Conservation (phyloP, 2,329 filamentous ascomycete species). For the Trichoderma sp. region DNA sequence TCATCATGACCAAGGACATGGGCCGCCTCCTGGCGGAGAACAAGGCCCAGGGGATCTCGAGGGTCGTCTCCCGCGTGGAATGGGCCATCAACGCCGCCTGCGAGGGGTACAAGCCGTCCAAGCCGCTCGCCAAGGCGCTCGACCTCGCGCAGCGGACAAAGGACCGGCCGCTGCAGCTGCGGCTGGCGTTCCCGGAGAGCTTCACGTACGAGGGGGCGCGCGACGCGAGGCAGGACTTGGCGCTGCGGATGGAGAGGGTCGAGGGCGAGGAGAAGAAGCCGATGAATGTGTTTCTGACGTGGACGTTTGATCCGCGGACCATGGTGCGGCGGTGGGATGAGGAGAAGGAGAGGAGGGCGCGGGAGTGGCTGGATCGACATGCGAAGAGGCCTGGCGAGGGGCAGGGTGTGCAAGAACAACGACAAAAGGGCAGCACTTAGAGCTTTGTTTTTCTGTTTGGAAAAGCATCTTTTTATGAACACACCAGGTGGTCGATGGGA, state of each 20-base stretch:
- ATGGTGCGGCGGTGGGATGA: conserved; percentile 27
- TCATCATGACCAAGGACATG: conserved; percentile 38
- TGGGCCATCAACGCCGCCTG: conserved; percentile 38
- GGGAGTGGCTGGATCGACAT: conserved; percentile 18
- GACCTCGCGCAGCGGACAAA: conserved; percentile 36
- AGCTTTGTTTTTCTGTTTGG: not conserved
- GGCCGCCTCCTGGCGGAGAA: conserved; percentile 29
- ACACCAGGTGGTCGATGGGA: not conserved
- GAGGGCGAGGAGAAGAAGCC: conserved; percentile 1
- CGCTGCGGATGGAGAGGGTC: conserved; percentile 25
- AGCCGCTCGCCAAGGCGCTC: conserved; percentile 36
- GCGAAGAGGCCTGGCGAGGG: not conserved
- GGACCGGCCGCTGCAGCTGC: conserved; percentile 35
- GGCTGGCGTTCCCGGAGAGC: conserved; percentile 27
- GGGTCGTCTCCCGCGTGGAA: conserved; percentile 36
- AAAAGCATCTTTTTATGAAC: not conserved
- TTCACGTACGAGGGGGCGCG: conserved; percentile 14
- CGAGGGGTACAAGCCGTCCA: conserved; percentile 37
- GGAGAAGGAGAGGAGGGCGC: not conserved
- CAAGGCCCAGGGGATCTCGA: conserved; percentile 8
- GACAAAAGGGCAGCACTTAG: not conserved
- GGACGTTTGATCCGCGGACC: conserved; percentile 24
- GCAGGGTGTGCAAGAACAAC: not conserved
- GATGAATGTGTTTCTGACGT: conserved; percentile 28
- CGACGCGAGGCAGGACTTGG: conserved; percentile 13